phyloP scores from a whole-genome alignment of 225 moss, liverwort and hornwort genomes.

The Physcomitrium patens region DNA sequence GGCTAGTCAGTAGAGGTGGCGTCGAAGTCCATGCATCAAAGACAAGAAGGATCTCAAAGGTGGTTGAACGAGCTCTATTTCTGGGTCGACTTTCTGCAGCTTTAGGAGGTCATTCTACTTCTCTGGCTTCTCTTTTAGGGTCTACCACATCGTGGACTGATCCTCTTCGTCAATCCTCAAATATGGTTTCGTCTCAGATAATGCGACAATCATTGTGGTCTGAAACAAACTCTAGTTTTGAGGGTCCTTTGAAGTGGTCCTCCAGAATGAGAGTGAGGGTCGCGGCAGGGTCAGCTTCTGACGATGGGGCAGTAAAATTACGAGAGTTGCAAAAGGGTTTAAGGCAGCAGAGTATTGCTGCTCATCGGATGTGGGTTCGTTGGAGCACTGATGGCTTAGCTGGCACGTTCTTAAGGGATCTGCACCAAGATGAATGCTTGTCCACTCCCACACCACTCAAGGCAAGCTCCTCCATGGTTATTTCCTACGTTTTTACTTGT shows the following conservation, averaged over 20 bases:
- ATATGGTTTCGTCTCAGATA: slow-evolving; percentile 23
- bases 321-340: slow-evolving; percentile 59
- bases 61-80: slow-evolving; percentile 72
- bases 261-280: slow-evolving; percentile 44
- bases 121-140: slow-evolving; percentile 66
- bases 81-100: slow-evolving; percentile 75
- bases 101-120: slow-evolving; percentile 60
- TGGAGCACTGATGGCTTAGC: slow-evolving; percentile 70
- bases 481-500: too few species aligned
- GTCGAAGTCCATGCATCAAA: slow-evolving; percentile 18
- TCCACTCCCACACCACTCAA: slow-evolving; percentile 67
- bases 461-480: too few species aligned
- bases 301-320: slow-evolving; percentile 48
- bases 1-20: slow-evolving; percentile 11
- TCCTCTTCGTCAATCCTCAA: slow-evolving; percentile 13
- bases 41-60: slow-evolving; percentile 25
- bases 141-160: slow-evolving; percentile 54
- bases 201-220: slow-evolving; percentile 38
- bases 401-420: slow-evolving; percentile 55
- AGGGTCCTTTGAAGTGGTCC: slow-evolving; percentile 58
- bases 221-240: slow-evolving; percentile 42
- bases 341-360: slow-evolving; percentile 73
- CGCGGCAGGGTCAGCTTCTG: slow-evolving; percentile 25
- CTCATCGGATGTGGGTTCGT: slow-evolving; percentile 73
- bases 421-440: slow-evolving; percentile 72